Percentiles rank a stretch among this genome's conserved stretches.
Conservation (phyloP, 768 basidiomycete species). For the Rhodotorula sphaerocarpa region DNA sequence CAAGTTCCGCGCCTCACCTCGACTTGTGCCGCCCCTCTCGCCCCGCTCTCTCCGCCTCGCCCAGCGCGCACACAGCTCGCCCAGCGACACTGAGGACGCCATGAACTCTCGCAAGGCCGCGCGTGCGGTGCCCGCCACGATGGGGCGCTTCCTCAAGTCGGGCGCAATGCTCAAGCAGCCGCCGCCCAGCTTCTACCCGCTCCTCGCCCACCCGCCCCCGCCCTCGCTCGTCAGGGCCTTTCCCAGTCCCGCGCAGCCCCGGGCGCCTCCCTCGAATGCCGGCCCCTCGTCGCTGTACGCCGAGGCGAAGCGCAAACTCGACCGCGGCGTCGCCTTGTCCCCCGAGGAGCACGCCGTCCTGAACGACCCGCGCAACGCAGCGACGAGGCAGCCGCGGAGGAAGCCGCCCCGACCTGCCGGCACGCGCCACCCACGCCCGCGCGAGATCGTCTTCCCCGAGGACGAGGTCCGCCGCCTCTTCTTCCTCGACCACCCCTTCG, state of each 20-base stretch:
- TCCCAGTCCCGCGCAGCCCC: slow-evolving; percentile 8
- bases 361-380: not conserved
- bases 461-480: slow-evolving; percentile 82
- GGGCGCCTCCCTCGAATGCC: too few species aligned
- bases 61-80: too few species aligned
- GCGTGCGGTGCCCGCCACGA: slow-evolving; percentile 5
- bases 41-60: not conserved
- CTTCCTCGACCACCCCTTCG: slow-evolving; percentile 92
- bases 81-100: not conserved
- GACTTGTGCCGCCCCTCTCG: not conserved
- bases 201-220: slow-evolving; percentile 28
- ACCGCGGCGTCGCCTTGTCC: slow-evolving; percentile 12
- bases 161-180: slow-evolving; percentile 22
- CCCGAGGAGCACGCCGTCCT: slow-evolving; percentile 8
- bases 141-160: slow-evolving; percentile 24
- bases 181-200: slow-evolving; percentile 27
- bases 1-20: too few species aligned
- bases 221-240: slow-evolving; percentile 31
- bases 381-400: not conserved
- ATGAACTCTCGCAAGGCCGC: slow-evolving; percentile 31
- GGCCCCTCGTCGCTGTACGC: too few species aligned
- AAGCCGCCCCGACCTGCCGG: slow-evolving; percentile 12
- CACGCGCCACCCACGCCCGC: slow-evolving; percentile 42
- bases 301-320: slow-evolving; percentile 6
- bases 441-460: slow-evolving; percentile 66